Evolutionary conservation across 805 yeast genomes (phyloP), one percentile per base, ranked within the genome.

Genomic region (Cyberlindnera veronae): DNA sequence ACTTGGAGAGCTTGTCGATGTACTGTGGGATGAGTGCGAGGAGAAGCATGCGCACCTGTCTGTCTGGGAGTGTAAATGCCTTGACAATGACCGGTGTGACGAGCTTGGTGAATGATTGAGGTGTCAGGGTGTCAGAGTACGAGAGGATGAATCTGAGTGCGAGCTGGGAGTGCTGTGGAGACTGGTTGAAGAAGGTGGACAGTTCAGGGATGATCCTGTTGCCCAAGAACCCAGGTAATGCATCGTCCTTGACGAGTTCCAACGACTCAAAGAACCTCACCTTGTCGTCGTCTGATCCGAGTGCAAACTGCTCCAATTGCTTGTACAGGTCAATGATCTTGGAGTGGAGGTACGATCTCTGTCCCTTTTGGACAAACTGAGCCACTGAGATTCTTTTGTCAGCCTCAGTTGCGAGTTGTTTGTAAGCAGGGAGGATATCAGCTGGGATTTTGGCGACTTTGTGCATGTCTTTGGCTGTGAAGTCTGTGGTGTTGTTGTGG

Each of bases 31-130:
- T 63, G 33, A 77, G 66, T 16, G 77, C 76, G 42, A 91, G 67
- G 21, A 93, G 63, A n/a, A 81, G 69, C 51, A 88, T 70, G 41
- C 98, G 68, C 4, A 88, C 70, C 1, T 89, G 78, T 46, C 98
- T 71, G 61, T 91, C 96, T 11, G 83, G 75, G 15, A 80, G 63
- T 2, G 75, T 54, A 54, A 79, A 90, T 18, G 84, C 71, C 29
- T 72, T 66, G 26, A 84, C 67, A n/a, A 89, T 69, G 0, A 79
- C 64, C 1, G 91, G 89, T 44, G 79, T 77, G 9, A 81, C 64
- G 10, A 60, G 34, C 33, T 59, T 60, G 34, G 65, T 55, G 50
- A 75, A 74, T 29, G 57, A 60, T n/a, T 51, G 62, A 48, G 38
- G 61, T 60, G 66, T 49, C 12, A 56, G 42, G 46, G 39, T 63